A percentile compares a stretch with the other conserved stretches of the same genome.
These are phyloP conservation scores for Capillidium rhysosporum DNA, from an alignment of 371 early-diverging fungal genomes.

Conservation along the genomic window DNA sequence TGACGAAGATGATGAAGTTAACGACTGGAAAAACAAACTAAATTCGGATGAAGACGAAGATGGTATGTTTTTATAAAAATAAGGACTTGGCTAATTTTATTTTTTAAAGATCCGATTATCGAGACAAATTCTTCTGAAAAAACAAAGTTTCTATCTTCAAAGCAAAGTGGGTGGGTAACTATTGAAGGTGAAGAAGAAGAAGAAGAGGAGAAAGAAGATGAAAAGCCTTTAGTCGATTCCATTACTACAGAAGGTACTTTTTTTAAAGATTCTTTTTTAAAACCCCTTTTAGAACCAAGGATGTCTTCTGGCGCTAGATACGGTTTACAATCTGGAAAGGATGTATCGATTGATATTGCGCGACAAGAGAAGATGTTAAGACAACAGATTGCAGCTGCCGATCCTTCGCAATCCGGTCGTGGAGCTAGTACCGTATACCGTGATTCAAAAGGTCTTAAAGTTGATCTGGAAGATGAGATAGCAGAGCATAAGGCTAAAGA, in stretches of 20 bases:
- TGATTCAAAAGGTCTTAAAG: constrained; percentile 45
- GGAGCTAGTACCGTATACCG: constrained; percentile 53
- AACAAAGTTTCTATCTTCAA: background rate
- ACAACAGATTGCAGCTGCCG: constrained; percentile 18
- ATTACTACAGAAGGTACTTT: too few species aligned
- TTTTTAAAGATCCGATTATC: too few species aligned
- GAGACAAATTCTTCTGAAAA: background rate
- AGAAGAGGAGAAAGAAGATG: too few species aligned
- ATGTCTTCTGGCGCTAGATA: constrained; percentile 30
- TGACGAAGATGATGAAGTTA: background rate
- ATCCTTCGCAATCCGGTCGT: constrained; percentile 19
- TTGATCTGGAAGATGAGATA: constrained; percentile 39
- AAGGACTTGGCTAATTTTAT: background rate
- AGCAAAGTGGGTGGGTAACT: background rate
- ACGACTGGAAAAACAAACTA: background rate
- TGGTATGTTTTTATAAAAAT: background rate
- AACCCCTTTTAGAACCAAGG: constrained; percentile 9
- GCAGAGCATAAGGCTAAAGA: constrained; percentile 28
- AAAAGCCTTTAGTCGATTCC: too few species aligned
- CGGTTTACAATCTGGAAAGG: constrained; percentile 28
- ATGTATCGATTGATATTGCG: constrained; percentile 22
- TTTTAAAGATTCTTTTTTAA: too few species aligned
- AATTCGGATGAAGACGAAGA: background rate
- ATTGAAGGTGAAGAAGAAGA: too few species aligned
- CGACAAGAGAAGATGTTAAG: constrained; percentile 8